These are phyloP conservation scores for Pyrus hybrid DNA, from an alignment of 331 rosid genomes.

Conservation along the genomic window DNA sequence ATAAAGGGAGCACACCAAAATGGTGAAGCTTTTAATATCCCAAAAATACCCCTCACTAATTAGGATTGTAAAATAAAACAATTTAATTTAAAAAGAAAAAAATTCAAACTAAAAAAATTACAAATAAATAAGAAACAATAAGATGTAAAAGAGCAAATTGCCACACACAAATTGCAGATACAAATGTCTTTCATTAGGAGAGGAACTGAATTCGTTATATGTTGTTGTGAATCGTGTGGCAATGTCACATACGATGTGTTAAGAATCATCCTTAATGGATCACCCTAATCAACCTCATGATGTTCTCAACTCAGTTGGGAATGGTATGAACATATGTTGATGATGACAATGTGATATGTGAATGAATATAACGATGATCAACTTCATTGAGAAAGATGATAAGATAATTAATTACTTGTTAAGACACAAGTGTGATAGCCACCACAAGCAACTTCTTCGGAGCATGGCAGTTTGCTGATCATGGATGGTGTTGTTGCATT, in stretches of 20 bases:
- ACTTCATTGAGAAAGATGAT: not conserved
- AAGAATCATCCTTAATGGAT: not conserved
- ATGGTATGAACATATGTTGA: not conserved
- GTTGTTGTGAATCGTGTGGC: not conserved
- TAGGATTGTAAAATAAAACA: no score
- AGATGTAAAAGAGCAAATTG: no score
- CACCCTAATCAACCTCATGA: not conserved
- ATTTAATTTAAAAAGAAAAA: no score
- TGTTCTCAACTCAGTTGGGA: not conserved
- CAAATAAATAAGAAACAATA: no score
- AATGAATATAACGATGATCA: not conserved
- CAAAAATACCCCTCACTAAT: no score
- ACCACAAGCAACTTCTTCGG: conserved; percentile 80
- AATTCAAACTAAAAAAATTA: no score
- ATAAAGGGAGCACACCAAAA: no score
- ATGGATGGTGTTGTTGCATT: conserved; percentile 40
- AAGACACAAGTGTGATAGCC: conserved; percentile 89
- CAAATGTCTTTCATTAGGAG: not conserved
- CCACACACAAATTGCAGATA: not conserved
- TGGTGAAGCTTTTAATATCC: no score
- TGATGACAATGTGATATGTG: not conserved
- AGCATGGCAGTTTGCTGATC: conserved; percentile 54
- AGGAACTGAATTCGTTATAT: not conserved
- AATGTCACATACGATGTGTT: not conserved
- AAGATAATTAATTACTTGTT: conserved; percentile 55